A percentile compares a stretch with the other conserved stretches of the same genome.
Evolutionary conservation across 2,329 filamentous ascomycete species (phyloP).

Genomic region (Colletotrichum truncatum): DNA sequence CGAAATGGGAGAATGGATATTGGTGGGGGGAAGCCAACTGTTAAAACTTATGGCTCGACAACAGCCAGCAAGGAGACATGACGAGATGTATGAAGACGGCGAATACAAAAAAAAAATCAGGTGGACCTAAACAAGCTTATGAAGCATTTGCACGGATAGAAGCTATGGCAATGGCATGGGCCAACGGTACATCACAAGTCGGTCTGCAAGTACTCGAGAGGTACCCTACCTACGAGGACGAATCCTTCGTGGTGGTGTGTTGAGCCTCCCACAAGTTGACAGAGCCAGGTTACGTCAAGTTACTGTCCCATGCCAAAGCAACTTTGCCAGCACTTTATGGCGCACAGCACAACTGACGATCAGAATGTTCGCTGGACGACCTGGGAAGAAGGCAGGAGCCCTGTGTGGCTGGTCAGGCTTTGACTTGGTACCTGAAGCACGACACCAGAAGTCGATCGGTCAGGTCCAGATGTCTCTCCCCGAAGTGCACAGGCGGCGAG

Average conservation of each 20-base stretch:
- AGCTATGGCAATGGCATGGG: neutral
- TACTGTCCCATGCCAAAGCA: neutral
- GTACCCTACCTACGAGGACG: slow-evolving; percentile 1
- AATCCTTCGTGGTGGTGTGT: neutral
- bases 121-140: neutral
- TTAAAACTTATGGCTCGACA: neutral
- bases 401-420: slow-evolving; percentile 18
- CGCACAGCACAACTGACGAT: neutral
- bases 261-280: too few relatives aligned
- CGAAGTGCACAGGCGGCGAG: slow-evolving; percentile 16
- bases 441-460: neutral
- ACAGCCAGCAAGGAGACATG: neutral
- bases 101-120: slow-evolving; percentile 8
- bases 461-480: neutral
- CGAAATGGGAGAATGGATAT: neutral
- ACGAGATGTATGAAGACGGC: neutral
- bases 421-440: slow-evolving; percentile 15
- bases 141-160: slow-evolving; percentile 1
- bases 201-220: slow-evolving; percentile 13
- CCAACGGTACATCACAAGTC: neutral
- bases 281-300: too few relatives aligned
- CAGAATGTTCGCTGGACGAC: slow-evolving; percentile 2
- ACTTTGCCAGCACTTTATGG: slow-evolving; percentile 9
- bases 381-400: slow-evolving; percentile 5
- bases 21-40: neutral